Base-by-base conservation (phyloP, 352 stramenopile species). In the Phytophthora megakarya region DNA sequence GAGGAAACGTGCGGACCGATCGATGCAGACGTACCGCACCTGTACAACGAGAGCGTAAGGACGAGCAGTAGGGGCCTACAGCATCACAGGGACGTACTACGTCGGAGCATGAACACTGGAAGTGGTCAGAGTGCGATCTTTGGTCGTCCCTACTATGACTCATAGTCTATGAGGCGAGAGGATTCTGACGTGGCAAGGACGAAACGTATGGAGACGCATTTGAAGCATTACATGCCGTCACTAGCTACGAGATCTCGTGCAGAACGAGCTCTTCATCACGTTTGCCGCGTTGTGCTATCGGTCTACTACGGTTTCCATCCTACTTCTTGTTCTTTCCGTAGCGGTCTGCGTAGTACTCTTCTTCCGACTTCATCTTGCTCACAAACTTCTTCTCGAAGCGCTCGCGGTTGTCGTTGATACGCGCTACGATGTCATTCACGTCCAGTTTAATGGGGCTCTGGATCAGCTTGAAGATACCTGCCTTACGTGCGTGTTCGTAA, bases 341-440 rank as follows among this genome's bases (percentile, higher is more conserved):
- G 49, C 90, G 86, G 53, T 96, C 87, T 43, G 89, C 87, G 73
- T 97, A 97, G 73, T 97, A 97, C 72, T 97, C 89, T 46, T 92
- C 81, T 65, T 97, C 89, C n/a, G 90, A 80, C 76, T 96, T 89
- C 88, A 96, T 97, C 75, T 97, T 97, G 84, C 81, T 96, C 61
- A 86, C 86, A 70, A 96, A 96, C 76, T 97, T 97, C 75, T 95
- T 94, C 67, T 96, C 89, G 30, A 96, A 93, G n/a, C 86, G 84
- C 48, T 95, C 86, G 50, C 85, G 85, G 67, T 97, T 95, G 55
- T 92, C 80, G 63, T 91, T 92, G 72, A 97, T 96, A 52, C 90
- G 89, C 28, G 76, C 81, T 49, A 96, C 87, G 53, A 97, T 96
- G 67, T 95, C 86, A 49, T 89, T 86, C 49, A 96, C 87, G 42